Evolutionary conservation across 1,139 yeast genomes (phyloP).

Genomic region (Trichomonascaceae sp.): DNA sequence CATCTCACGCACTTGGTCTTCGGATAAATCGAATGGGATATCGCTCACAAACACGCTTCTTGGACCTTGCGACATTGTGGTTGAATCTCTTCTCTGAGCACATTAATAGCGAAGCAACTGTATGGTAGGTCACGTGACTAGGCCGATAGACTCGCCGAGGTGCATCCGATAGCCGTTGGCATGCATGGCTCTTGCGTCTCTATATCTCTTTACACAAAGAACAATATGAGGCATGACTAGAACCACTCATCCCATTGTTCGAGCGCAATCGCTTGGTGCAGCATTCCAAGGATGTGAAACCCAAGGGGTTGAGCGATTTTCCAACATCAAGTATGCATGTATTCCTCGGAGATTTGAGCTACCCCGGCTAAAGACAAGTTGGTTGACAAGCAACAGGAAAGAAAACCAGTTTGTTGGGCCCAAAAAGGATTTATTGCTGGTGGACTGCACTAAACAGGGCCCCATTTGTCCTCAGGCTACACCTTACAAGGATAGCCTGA

Average conservation of each 20-base stretch:
- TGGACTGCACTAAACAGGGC: conserved; percentile 15
- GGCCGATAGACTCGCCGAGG: no score
- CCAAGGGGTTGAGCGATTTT: conserved; percentile 6
- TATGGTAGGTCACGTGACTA: no score
- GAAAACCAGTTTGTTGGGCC: no score
- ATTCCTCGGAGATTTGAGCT: conserved; percentile 7
- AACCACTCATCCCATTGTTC: no score
- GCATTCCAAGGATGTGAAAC: neutral
- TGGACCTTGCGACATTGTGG: no score
- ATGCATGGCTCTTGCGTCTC: no score
- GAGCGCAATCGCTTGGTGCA: neutral
- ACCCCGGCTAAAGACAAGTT: conserved; percentile 4
- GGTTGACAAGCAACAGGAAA: conserved; percentile 1
- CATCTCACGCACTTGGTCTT: conserved; percentile 71
- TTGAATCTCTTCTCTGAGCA: no score
- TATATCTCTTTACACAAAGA: no score
- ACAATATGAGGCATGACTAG: no score
- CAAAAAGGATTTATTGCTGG: neutral
- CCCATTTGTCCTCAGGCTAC: conserved; percentile 16
- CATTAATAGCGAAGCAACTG: no score
- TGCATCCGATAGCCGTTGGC: no score
- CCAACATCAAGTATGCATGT: conserved; percentile 8
- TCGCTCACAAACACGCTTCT: conserved; percentile 43
- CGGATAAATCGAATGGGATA: conserved; percentile 65
- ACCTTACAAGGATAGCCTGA: conserved; percentile 14